Evolutionary conservation across 768 basidiomycete genomes (phyloP).

Genomic region (Hortiboletus flavorubellus): DNA sequence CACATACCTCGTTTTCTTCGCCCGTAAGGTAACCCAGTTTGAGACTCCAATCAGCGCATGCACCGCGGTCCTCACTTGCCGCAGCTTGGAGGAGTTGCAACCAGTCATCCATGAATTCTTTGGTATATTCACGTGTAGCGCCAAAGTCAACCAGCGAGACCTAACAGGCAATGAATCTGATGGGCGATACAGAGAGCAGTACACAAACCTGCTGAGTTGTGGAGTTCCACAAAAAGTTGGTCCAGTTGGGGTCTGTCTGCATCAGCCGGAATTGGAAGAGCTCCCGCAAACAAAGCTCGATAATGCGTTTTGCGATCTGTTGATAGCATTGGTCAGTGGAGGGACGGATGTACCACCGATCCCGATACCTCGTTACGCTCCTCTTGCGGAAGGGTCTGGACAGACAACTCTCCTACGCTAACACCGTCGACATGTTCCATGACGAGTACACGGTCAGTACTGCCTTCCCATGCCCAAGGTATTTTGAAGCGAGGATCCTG

Average conservation of each 20-base stretch:
- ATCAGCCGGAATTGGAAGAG: slow-evolving; percentile 88
- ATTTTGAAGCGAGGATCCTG: slow-evolving; percentile 70
- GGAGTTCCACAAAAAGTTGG: slow-evolving; percentile 90
- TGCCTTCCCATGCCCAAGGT: slow-evolving; percentile 82
- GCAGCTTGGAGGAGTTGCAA: slow-evolving; percentile 80
- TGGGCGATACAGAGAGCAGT: neutral
- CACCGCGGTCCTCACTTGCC: slow-evolving; percentile 58
- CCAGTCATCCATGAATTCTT: slow-evolving; percentile 88
- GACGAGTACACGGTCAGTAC: slow-evolving; percentile 79
- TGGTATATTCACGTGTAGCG: slow-evolving; percentile 83
- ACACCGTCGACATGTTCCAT: slow-evolving; percentile 84
- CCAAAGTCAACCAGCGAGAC: slow-evolving; percentile 95
- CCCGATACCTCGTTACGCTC: slow-evolving; percentile 70
- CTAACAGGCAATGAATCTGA: slow-evolving; percentile 32
- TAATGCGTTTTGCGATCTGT: slow-evolving; percentile 79
- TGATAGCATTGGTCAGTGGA: neutral
- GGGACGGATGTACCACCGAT: neutral
- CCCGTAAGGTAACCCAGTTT: slow-evolving; percentile 89
- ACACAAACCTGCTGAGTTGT: slow-evolving; percentile 52
- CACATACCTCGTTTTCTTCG: slow-evolving; percentile 71
- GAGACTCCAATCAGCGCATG: slow-evolving; percentile 70
- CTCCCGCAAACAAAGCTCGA: slow-evolving; percentile 86
- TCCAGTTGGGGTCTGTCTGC: slow-evolving; percentile 99
- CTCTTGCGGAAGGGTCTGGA: slow-evolving; percentile 52
- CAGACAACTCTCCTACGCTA: slow-evolving; percentile 67